A percentile compares a stretch with the other conserved stretches of the same genome.
Evolutionary conservation across 2,329 filamentous ascomycete species (phyloP).

Genomic region (Xylariaceae sp.): DNA sequence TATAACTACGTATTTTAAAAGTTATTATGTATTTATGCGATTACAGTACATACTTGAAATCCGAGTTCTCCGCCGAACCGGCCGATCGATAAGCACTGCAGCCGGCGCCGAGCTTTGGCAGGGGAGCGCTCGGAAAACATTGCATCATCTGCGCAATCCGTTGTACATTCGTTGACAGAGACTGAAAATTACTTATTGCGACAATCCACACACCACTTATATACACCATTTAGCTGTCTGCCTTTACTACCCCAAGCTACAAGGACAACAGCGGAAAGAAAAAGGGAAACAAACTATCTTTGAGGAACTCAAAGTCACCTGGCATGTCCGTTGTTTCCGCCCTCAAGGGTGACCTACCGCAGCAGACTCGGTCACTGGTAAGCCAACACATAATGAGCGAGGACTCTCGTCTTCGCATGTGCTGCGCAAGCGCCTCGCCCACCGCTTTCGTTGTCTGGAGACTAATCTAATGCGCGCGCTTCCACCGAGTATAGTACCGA

Average conservation of each 20-base stretch:
- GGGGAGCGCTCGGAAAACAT: constrained; percentile 14
- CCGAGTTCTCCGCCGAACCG: not conserved
- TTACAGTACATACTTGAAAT: no score
- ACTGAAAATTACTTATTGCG: constrained; percentile 2
- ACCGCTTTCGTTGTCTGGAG: constrained; percentile 15
- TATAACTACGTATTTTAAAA: no score
- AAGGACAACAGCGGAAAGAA: not conserved
- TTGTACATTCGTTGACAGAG: no score
- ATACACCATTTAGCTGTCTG: not conserved
- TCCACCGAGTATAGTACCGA: constrained; percentile 63
- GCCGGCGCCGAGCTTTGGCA: no score
- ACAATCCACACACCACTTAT: not conserved
- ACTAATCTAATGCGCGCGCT: constrained; percentile 5
- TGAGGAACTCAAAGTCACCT: constrained; percentile 1
- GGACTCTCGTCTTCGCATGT: not conserved
- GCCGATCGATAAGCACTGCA: constrained; percentile 8
- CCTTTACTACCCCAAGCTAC: not conserved
- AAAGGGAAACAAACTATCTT: not conserved
- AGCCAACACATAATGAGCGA: constrained; percentile 23
- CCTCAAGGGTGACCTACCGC: constrained; percentile 52
- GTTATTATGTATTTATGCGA: no score
- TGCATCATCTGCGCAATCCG: constrained; percentile 17
- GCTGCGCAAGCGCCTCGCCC: not conserved
- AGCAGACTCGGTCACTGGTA: constrained; percentile 55
- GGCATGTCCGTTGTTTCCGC: constrained; percentile 34